Evolutionary conservation across 1,139 yeast species (phyloP).

Genomic region (Saccharomyces hybrid): DNA sequence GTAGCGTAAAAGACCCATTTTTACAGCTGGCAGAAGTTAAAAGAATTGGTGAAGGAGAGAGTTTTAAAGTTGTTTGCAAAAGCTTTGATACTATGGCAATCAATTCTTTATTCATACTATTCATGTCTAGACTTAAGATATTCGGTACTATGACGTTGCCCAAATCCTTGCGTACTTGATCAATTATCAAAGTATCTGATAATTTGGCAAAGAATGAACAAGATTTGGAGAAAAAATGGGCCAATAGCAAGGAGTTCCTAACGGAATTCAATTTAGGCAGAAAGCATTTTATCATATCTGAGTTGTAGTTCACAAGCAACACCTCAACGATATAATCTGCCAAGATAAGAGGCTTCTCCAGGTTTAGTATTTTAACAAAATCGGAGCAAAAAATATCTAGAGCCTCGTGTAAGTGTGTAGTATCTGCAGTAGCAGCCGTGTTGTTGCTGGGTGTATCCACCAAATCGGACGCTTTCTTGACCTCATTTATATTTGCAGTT

Average conservation of each 20-base stretch:
- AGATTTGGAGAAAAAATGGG: slow-evolving; percentile 26
- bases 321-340: slow-evolving; percentile 29
- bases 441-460: neutral
- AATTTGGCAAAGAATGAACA: slow-evolving; percentile 22
- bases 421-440: neutral
- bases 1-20: slow-evolving; percentile 14
- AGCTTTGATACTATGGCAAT: slow-evolving; percentile 25
- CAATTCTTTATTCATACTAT: slow-evolving; percentile 15
- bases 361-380: slow-evolving; percentile 19
- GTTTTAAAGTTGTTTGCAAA: slow-evolving; percentile 19
- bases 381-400: slow-evolving; percentile 16
- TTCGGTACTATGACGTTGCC: slow-evolving; percentile 21
- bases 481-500: neutral
- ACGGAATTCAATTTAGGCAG: slow-evolving; percentile 22
- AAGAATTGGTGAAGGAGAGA: slow-evolving; percentile 12
- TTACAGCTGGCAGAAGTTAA: slow-evolving; percentile 14
- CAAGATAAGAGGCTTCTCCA: slow-evolving; percentile 18
- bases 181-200: slow-evolving; percentile 24
- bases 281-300: slow-evolving; percentile 20
- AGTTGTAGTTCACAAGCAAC: slow-evolving; percentile 27
- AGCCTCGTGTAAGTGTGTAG: slow-evolving; percentile 10
- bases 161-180: slow-evolving; percentile 24
- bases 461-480: neutral
- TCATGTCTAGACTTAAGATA: slow-evolving; percentile 14
- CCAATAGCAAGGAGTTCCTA: slow-evolving; percentile 13